Evolutionary conservation across 805 yeast species (phyloP).

Genomic region (Starmerella apicola): DNA sequence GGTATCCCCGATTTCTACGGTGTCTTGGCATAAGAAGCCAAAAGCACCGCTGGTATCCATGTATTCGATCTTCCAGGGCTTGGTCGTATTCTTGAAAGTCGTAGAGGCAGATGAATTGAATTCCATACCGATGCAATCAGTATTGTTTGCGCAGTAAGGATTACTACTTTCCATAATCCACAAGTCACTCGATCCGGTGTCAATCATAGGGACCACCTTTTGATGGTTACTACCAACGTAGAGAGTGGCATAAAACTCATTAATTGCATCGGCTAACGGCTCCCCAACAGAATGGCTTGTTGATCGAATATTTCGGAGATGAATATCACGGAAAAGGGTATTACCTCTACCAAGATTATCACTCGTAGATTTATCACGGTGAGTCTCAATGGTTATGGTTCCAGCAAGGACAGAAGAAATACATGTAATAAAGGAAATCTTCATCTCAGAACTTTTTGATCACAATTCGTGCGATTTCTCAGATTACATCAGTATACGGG

Average conservation of each 20-base stretch:
- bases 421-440: background rate
- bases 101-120: constrained; percentile 22
- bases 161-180: constrained; percentile 35
- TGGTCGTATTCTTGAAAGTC: constrained; percentile 18
- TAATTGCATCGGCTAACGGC: constrained; percentile 23
- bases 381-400: constrained; percentile 2
- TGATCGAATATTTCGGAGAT: constrained; percentile 7
- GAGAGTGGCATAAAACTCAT: constrained; percentile 25
- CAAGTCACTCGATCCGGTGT: constrained; percentile 60
- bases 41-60: constrained; percentile 34
- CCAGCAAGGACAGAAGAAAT: constrained; percentile 4
- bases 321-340: background rate
- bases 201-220: constrained; percentile 40
- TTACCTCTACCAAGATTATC: background rate
- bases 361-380: background rate
- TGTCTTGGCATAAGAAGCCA: constrained; percentile 49
- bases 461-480: too few species aligned
- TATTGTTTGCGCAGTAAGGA: constrained; percentile 9
- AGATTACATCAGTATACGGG: too few species aligned
- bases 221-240: constrained; percentile 47
- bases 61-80: constrained; percentile 31
- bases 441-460: too few species aligned
- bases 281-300: too few species aligned
- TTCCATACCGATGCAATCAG: constrained; percentile 19
- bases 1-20: constrained; percentile 36